Base-by-base conservation (phyloP, 768 basidiomycete species). In the Phylloporus rhodoxanthus region DNA sequence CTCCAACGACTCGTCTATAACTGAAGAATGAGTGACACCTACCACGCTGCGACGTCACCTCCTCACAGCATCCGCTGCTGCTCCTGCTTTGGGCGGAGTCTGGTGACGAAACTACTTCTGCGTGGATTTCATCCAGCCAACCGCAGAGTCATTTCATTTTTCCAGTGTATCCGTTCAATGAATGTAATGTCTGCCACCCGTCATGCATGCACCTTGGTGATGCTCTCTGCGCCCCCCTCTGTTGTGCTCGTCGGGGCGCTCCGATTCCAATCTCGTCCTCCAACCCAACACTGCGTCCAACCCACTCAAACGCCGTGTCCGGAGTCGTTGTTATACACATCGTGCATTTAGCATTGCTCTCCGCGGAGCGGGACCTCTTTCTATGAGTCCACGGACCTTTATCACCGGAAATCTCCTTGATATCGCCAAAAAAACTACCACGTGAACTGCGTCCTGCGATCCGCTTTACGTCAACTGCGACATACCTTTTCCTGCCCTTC, bases 151-250 rank as follows among this genome's bases (percentile, higher is more conserved):
- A 60, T 60, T 65, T 65, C 64, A 65, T 63, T 62, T 34, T 51
- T 46, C 49, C 50, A 34, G 47, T 56, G 46, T 52, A 50, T 45
- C 40, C 60, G 54, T 58, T 56, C 38, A 50, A 57, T 64, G 58
- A 55, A 65, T 53, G 47, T 52, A 52, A 60, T 62, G 56, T 55
- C 59, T 65, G 60, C 63, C 63, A 65, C 60, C 63, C 59, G 40
- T 64, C 49, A 37, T 48, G 51, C 63, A 54, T 56, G 63, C 63
- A 28, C 51, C 44, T 45, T 45, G 38, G 30, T 59, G 41, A 55
- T 40, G 17, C 32, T 41, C 47, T 51, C 52, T 41, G 43, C 46
- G 46, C 43, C 47, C 47, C 17, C 32, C 15, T 48, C 40, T 39
- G 29, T 52, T 61, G 63, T 60, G 45, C 32, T 50, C 48, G 52